Base-by-base conservation (phyloP, 148 eudicot species). In the Camellia lanceoleosa region DNA sequence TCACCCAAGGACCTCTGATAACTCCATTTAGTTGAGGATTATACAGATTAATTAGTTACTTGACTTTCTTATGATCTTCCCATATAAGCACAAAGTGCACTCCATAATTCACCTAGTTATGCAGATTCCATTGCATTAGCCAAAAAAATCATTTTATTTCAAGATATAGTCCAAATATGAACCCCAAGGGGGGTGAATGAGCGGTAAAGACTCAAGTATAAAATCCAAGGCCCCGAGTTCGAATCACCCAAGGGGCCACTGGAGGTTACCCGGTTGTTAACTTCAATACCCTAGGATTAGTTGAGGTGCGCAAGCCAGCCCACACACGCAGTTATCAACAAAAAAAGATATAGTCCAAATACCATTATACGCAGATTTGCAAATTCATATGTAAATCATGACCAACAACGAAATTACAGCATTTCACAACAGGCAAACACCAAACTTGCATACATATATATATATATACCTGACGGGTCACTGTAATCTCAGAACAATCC, bases 401-500 rank as follows among this genome's bases (percentile, higher is more conserved):
- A 63, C 38, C 30, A 52, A 64, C 16, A 52, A 18, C 9, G 19
- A 41, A 43, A 74, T 19, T 38, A 10, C 59, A 69, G 59, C 8
- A 52, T 30, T 16, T 51, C 12, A 46, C 65, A 69, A 19, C 5
- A 74, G 42, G 23, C 74, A 42, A 51, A 44, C 16, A 52, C 10
- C 18, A 74, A 76, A 49, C 10, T 44, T 4, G n/a, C 14, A 38
- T 14, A 15, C 9, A 23, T 20, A 46, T 2, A 8, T 8, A 6
- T 7, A 41, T 59, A 86, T 49, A 71, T 85, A 95, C 99, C 98
- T 97, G 99, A 62, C 99, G 93, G 63, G 99, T 97, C 61, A 97
- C 98, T 0, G 99, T 97, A 78, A 97, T 92, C 79, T 94, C 97
- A 42, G 89, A 74, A 68, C 82, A 94, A 81, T 94, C 97, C 80